These are phyloP conservation scores for Mycena latifolia DNA, from an alignment of 768 basidiomycete species.

Conservation along the genomic window DNA sequence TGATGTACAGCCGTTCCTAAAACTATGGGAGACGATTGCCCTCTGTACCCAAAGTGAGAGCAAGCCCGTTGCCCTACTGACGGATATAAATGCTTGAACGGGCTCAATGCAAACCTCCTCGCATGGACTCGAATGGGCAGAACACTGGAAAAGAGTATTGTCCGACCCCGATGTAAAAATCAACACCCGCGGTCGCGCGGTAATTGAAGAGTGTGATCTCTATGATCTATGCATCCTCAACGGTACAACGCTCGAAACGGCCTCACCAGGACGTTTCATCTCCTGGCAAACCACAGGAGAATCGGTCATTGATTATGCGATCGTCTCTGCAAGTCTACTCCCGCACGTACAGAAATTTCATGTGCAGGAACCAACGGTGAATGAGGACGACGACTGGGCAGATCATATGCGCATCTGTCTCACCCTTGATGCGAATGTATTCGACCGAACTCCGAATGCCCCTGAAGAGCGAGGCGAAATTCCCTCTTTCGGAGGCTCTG, in stretches of 20 bases:
- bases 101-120: background rate
- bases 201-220: background rate
- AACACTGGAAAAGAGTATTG: background rate
- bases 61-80: conserved; percentile 1
- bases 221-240: background rate
- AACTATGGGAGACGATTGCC: background rate
- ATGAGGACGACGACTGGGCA: conserved; percentile 3
- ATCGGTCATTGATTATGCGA: conserved; percentile 5
- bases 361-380: background rate
- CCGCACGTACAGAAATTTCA: background rate
- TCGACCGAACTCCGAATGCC: background rate
- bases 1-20: background rate
- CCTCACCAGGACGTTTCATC: background rate
- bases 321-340: background rate
- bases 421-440: background rate
- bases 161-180: background rate
- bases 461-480: background rate
- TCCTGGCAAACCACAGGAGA: background rate
- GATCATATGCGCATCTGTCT: conserved; percentile 16
- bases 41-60: background rate
- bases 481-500: background rate
- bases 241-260: background rate
- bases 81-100: background rate
- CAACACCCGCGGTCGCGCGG: background rate
- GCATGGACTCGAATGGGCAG: background rate